Conservation (phyloP, 2,329 filamentous ascomycete species). For the Diaporthe ilicicola region DNA sequence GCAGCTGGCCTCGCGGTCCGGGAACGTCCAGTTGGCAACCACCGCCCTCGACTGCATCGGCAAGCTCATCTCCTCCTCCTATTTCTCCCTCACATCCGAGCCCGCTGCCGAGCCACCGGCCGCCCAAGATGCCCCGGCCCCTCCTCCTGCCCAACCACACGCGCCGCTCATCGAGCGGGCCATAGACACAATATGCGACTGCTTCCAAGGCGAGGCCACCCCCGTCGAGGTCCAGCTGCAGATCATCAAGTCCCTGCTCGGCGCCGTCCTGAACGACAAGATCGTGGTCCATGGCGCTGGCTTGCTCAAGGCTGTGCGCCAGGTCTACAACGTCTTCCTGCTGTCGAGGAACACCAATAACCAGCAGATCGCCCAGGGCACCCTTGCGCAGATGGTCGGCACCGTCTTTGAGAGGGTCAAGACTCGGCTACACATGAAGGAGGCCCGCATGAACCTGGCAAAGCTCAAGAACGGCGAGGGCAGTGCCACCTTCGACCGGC, state of each 20-base stretch:
- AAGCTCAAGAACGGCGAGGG: slow-evolving; percentile 62
- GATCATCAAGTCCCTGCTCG: slow-evolving; percentile 95
- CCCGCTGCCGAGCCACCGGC: slow-evolving; percentile 57
- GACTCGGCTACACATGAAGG: slow-evolving; percentile 84
- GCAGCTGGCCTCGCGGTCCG: slow-evolving; percentile 86
- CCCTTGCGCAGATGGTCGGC: slow-evolving; percentile 97
- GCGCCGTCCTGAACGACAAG: slow-evolving; percentile 97
- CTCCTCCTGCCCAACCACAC: slow-evolving; percentile 51
- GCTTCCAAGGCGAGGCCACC: slow-evolving; percentile 96
- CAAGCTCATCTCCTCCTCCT: slow-evolving; percentile 98
- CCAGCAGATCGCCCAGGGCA: slow-evolving; percentile 96
- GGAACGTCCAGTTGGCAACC: slow-evolving; percentile 85
- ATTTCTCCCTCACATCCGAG: slow-evolving; percentile 77
- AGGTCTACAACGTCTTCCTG: slow-evolving; percentile 99
- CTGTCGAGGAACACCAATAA: slow-evolving; percentile 93
- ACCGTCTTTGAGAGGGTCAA: slow-evolving; percentile 98
- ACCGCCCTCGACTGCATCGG: slow-evolving; percentile 97
- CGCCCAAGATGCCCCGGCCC: slow-evolving; percentile 51
- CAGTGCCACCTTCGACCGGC: slow-evolving; percentile 59
- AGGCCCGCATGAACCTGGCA: slow-evolving; percentile 71
- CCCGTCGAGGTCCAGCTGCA: slow-evolving; percentile 93
- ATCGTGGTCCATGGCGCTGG: slow-evolving; percentile 98
- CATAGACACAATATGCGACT: slow-evolving; percentile 99
- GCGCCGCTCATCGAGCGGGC: slow-evolving; percentile 93
- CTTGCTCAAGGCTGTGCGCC: slow-evolving; percentile 92